Conservation (phyloP, 2,329 filamentous ascomycete genomes). For the Dothideomycetidae sp. region DNA sequence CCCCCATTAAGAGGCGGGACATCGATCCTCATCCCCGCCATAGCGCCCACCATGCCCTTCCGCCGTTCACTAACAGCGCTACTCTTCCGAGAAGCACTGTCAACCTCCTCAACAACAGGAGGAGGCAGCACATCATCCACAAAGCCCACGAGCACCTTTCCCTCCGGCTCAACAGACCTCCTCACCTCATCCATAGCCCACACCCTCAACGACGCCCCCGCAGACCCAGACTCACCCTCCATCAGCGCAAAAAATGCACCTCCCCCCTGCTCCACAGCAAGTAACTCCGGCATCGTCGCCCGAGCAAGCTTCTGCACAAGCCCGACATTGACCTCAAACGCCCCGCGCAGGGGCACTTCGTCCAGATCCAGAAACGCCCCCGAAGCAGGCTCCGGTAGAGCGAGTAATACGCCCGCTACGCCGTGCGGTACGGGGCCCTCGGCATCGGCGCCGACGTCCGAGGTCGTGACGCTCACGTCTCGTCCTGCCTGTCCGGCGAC, state of each 20-base stretch:
- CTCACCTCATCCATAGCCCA: neutral
- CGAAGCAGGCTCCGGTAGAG: neutral
- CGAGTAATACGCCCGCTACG: neutral
- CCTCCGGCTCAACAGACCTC: neutral
- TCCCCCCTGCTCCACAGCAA: neutral
- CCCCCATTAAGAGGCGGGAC: conserved; percentile 3
- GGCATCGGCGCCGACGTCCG: too few species aligned
- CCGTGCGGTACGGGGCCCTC: too few species aligned
- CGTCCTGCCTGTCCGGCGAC: conserved; percentile 3
- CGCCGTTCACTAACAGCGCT: neutral
- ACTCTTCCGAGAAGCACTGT: too few species aligned
- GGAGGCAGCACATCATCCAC: conserved; percentile 8
- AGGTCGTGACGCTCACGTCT: conserved; percentile 5
- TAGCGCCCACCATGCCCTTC: neutral
- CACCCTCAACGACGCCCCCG: neutral
- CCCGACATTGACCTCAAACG: neutral
- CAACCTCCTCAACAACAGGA: conserved; percentile 1
- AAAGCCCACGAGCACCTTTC: conserved; percentile 7
- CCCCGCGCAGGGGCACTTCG: neutral
- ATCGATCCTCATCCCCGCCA: conserved; percentile 3
- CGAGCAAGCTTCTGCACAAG: neutral
- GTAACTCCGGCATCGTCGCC: conserved; percentile 1
- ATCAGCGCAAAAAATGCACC: neutral
- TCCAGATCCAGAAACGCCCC: neutral
- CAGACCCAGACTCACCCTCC: neutral